A percentile compares a stretch with the other conserved stretches of the same genome.
These are phyloP conservation scores for Pestalotiopsis sp. DNA, from an alignment of 2,329 filamentous ascomycete genomes.

Conservation along the genomic window DNA sequence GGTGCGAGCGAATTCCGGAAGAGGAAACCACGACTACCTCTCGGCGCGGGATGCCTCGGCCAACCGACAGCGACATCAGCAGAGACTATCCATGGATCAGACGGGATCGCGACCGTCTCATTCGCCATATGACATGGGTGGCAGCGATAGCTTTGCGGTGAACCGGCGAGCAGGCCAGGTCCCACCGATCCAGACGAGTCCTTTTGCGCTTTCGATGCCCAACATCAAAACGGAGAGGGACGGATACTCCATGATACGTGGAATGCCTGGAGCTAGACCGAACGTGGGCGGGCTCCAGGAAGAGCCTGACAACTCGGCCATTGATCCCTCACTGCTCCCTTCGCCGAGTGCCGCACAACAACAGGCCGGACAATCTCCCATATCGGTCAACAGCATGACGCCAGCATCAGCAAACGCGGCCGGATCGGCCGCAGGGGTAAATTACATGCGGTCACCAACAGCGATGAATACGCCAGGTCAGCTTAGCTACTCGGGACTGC, in stretches of 20 bases:
- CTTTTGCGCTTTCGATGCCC: slow-evolving; percentile 32
- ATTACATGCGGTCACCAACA: slow-evolving; percentile 25
- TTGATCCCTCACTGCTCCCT: slow-evolving; percentile 48
- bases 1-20: slow-evolving; percentile 31
- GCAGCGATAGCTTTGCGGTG: slow-evolving; percentile 25
- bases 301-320: slow-evolving; percentile 36
- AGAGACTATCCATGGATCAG: slow-evolving; percentile 26
- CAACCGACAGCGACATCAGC: slow-evolving; percentile 26
- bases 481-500: slow-evolving; percentile 49
- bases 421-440: slow-evolving; percentile 20
- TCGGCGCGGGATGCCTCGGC: slow-evolving; percentile 34
- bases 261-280: slow-evolving; percentile 43
- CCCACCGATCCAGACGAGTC: slow-evolving; percentile 24
- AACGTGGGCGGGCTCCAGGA: slow-evolving; percentile 30
- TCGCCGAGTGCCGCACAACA: slow-evolving; percentile 43
- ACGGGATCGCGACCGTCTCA: slow-evolving; percentile 22
- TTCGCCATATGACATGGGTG: slow-evolving; percentile 17
- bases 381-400: slow-evolving; percentile 34
- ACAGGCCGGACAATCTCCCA: slow-evolving; percentile 33
- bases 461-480: slow-evolving; percentile 28
- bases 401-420: slow-evolving; percentile 33
- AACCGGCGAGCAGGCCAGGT: slow-evolving; percentile 21
- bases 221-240: slow-evolving; percentile 42
- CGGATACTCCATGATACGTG: slow-evolving; percentile 40
- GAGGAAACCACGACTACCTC: slow-evolving; percentile 29